Evolutionary conservation across 2,329 filamentous ascomycete genomes (phyloP).

Genomic region (Calonectria naviculata): DNA sequence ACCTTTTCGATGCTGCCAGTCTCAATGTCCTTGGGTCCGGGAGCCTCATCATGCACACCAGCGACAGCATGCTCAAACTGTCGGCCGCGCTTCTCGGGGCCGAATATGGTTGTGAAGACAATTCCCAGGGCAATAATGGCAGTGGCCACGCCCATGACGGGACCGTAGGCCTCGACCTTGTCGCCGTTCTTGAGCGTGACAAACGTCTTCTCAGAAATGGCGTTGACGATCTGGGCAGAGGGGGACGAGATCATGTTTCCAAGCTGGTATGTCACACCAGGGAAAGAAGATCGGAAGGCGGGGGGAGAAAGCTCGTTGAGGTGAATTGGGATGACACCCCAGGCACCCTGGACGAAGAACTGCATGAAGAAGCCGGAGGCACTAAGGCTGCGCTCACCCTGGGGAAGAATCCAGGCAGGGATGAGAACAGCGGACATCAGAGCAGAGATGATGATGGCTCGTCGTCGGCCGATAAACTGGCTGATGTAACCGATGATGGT

Average conservation of each 20-base stretch:
- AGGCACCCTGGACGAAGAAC: constrained; percentile 74
- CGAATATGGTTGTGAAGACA: constrained; percentile 73
- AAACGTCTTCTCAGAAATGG: constrained; percentile 72
- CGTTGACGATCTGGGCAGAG: constrained; percentile 82
- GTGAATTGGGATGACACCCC: constrained; percentile 78
- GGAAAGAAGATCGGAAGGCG: constrained; percentile 77
- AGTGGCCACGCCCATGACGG: constrained; percentile 80
- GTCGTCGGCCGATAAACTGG: constrained; percentile 79
- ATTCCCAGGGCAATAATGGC: constrained; percentile 81
- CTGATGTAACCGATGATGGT: constrained; percentile 79
- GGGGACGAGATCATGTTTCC: constrained; percentile 81
- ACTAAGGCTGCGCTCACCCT: constrained; percentile 68
- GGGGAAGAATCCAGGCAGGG: constrained; percentile 77
- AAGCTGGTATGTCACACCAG: constrained; percentile 78
- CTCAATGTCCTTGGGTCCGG: constrained; percentile 41
- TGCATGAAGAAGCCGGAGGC: constrained; percentile 77
- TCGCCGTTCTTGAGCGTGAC: constrained; percentile 66
- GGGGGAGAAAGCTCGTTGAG: constrained; percentile 79
- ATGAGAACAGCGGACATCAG: constrained; percentile 71
- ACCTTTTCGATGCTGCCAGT: constrained; percentile 39
- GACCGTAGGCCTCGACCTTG: constrained; percentile 76
- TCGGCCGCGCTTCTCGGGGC: constrained; percentile 79
- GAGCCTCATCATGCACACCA: constrained; percentile 43
- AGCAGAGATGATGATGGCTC: constrained; percentile 71
- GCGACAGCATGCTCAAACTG: constrained; percentile 71